A percentile compares a stretch with the other conserved stretches of the same genome.
phyloP scores from a whole-genome alignment of 345 rosid genomes.

The Noccaea caerulescens region DNA sequence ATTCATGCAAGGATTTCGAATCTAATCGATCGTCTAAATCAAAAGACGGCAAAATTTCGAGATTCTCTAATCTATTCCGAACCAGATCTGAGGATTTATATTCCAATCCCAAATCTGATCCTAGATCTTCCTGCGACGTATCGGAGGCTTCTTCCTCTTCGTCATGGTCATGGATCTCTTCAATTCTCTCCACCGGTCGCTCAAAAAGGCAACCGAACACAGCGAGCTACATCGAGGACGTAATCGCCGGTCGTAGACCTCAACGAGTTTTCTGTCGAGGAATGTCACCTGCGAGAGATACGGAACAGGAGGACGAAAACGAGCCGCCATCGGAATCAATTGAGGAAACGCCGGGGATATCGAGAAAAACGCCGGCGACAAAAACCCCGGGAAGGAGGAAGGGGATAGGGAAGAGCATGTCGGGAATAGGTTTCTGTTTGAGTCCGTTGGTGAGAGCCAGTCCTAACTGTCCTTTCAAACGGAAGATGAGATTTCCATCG shows the following conservation, averaged over 20 bases:
- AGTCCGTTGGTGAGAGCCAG: conserved; percentile 94
- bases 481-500: conserved; percentile 50
- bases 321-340: conserved; percentile 49
- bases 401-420: conserved; percentile 48
- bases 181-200: conserved; percentile 48
- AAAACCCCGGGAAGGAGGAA: conserved; percentile 46
- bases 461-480: conserved; percentile 70
- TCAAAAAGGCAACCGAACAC: conserved; percentile 51
- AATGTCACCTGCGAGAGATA: conserved; percentile 75
- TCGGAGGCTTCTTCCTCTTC: conserved; percentile 40
- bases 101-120: conserved; percentile 52
- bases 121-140: conserved; percentile 36
- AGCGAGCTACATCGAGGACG: conserved; percentile 46
- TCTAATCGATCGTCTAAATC: conserved; percentile 32
- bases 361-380: conserved; percentile 42
- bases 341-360: conserved; percentile 56
- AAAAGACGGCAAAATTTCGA: conserved; percentile 46
- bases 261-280: conserved; percentile 56
- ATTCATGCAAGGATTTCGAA: conserved; percentile 44
- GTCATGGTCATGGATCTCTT: conserved; percentile 64
- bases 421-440: conserved; percentile 78
- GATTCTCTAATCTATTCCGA: conserved; percentile 59
- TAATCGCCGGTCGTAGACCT: conserved; percentile 40
- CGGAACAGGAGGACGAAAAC: conserved; percentile 46
- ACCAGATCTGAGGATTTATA: conserved; percentile 67